A percentile compares a stretch with the other conserved stretches of the same genome.
Evolutionary conservation across 176 grass and related monocot genomes (phyloP).

Genomic region (barley (Hordeum vulgare)): MorexV3_pseudomolecules_assembly NC_058524.1:541220472-541220971

Average conservation of each 20-base stretch:
- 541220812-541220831: neutral
- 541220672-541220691: slow-evolving; percentile 1
- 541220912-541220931: neutral
- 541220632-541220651: slow-evolving; percentile 37
- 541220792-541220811: neutral
- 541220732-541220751: neutral
- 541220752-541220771: neutral
- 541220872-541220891: neutral
- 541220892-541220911: neutral
- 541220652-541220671: neutral
- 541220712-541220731: neutral
- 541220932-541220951: neutral
- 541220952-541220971: slow-evolving; percentile 1
- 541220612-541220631: slow-evolving; percentile 97
- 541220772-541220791: neutral
- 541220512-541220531: slow-evolving; percentile 35
- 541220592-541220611: slow-evolving; percentile 94
- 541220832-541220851: neutral
- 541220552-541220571: slow-evolving; percentile 55
- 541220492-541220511: slow-evolving; percentile 30
- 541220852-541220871: neutral
- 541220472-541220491: slow-evolving; percentile 54
- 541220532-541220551: slow-evolving; percentile 24
- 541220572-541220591: slow-evolving; percentile 81
- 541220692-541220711: neutral